phyloP scores from a whole-genome alignment of 73 alveolate species.

The Effrenium voratum region DNA sequence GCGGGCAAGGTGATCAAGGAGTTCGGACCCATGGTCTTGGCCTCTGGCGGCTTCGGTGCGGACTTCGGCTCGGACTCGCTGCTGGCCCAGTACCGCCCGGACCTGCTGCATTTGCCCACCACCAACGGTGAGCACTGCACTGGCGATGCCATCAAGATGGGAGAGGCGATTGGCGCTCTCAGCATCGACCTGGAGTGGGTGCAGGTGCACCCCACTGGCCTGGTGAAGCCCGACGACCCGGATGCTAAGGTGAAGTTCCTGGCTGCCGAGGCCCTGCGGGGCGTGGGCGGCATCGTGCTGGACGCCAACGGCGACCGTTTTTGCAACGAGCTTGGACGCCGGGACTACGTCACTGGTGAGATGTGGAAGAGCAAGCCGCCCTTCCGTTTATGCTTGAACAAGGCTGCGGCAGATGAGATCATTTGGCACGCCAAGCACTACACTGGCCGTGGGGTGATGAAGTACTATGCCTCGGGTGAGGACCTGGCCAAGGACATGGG shows the following conservation, averaged over 20 bases:
- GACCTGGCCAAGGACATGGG: slow-evolving; percentile 11
- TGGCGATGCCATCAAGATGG: slow-evolving; percentile 40
- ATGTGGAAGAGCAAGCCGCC: slow-evolving; percentile 39
- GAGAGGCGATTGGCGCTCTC: slow-evolving; percentile 41
- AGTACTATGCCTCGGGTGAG: background rate
- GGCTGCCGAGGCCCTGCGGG: slow-evolving; percentile 96
- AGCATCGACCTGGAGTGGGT: slow-evolving; percentile 94
- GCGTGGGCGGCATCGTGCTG: slow-evolving; percentile 96
- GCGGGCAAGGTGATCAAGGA: slow-evolving; percentile 46
- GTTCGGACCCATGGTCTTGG: slow-evolving; percentile 53
- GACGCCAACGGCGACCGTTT: slow-evolving; percentile 95
- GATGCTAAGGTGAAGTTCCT: slow-evolving; percentile 95
- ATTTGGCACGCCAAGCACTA: slow-evolving; percentile 62
- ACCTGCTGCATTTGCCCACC: slow-evolving; percentile 36
- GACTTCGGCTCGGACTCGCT: slow-evolving; percentile 41
- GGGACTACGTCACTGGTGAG: slow-evolving; percentile 88
- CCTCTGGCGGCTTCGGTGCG: slow-evolving; percentile 83
- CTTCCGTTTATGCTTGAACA: slow-evolving; percentile 7
- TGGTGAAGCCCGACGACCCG: slow-evolving; percentile 95
- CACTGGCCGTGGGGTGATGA: slow-evolving; percentile 51
- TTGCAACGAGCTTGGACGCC: slow-evolving; percentile 96
- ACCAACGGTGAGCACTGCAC: slow-evolving; percentile 49
- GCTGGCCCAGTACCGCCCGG: slow-evolving; percentile 23
- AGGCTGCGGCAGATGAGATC: slow-evolving; percentile 42
- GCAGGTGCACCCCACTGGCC: slow-evolving; percentile 96